A percentile compares a stretch with the other conserved stretches of the same genome.
phyloP scores from a whole-genome alignment of 2,329 filamentous ascomycete genomes.

The Reticulascus tulasneorum region DNA sequence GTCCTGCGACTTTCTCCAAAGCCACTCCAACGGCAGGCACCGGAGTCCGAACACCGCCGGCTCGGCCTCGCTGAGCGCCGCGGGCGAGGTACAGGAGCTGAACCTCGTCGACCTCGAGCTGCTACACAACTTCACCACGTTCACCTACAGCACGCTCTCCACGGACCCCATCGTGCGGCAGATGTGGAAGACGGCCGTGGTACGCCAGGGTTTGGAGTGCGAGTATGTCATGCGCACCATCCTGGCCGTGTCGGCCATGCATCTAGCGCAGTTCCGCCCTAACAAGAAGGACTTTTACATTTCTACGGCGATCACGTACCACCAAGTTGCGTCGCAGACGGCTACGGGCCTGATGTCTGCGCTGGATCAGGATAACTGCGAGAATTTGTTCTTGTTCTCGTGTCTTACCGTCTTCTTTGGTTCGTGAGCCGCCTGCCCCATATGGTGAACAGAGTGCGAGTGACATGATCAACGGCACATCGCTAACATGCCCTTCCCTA shows the following conservation, averaged over 20 bases:
- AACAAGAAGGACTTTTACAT: constrained; percentile 34
- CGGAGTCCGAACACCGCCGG: constrained; percentile 6
- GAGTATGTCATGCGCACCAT: constrained; percentile 47
- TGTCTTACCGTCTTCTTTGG: constrained; percentile 29
- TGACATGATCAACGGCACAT: background rate
- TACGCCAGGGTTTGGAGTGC: constrained; percentile 40
- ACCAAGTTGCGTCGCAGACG: constrained; percentile 13
- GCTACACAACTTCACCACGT: constrained; percentile 48
- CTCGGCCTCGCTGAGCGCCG: too few species aligned
- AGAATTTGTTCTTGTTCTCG: constrained; percentile 23
- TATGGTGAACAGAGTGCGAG: too few species aligned
- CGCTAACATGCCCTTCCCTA: background rate
- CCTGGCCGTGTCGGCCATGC: constrained; percentile 46
- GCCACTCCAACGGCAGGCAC: constrained; percentile 7
- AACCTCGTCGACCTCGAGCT: constrained; percentile 46
- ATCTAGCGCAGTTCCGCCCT: constrained; percentile 38
- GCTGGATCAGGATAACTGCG: constrained; percentile 16
- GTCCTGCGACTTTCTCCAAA: constrained; percentile 20
- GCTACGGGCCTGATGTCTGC: constrained; percentile 15
- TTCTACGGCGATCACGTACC: constrained; percentile 11
- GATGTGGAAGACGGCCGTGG: constrained; percentile 43
- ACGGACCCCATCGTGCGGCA: constrained; percentile 34
- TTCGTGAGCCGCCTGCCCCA: constrained; percentile 6
- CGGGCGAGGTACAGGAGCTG: constrained; percentile 21
- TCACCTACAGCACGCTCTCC: constrained; percentile 43